Evolutionary conservation across 768 basidiomycete genomes (phyloP), one percentile per base, ranked within the genome.

Genomic region (Pisolithus microcarpus): DNA sequence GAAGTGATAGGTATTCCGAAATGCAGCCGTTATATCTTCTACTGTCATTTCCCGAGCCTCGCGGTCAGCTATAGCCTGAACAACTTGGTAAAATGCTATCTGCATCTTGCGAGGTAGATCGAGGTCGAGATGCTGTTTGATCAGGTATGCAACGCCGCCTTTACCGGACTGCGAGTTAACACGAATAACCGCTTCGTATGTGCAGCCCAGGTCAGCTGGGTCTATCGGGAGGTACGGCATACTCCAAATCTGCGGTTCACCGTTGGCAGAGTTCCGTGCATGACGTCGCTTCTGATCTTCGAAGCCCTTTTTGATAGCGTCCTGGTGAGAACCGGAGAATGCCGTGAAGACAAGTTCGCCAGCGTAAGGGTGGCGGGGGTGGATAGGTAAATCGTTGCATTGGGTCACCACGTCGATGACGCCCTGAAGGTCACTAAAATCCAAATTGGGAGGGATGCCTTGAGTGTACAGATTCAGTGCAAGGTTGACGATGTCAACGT

Each of bases 111-210:
- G 84, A n/a, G 96, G 96, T 52, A 97, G 78, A 67, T 99, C 96
- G 60, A 99, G 80, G 21, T 80, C 80, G 59, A 98, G 71, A 53
- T 91, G 82, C 62, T 94, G 87, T 65, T 97, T 97, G 78, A 99
- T 76, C 61, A 99, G 79, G 75, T 94, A 99, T 8, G 95, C 91
- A 63, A 98, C 88, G 16, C 96, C 96, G 55, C 94, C 96, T 70
- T 98, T 99, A 54, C 96, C 96, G 11, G 92, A 95, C 65, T 99
- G 96, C 34, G 96, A 96, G 72, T 99, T 99, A 70, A 99, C 96
- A 37, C 96, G 90, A 61, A 99, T 99, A 71, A 99, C 91, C 23
- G 96, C 96, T 65, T 99, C 96, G 72, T 98, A 98, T 46, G 73
- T 91, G 70, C 91, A 86, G 1, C 96, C 94, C 19, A 98, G 77